phyloP scores from a whole-genome alignment of 345 rosid species.

The Populus euphratica region DNA sequence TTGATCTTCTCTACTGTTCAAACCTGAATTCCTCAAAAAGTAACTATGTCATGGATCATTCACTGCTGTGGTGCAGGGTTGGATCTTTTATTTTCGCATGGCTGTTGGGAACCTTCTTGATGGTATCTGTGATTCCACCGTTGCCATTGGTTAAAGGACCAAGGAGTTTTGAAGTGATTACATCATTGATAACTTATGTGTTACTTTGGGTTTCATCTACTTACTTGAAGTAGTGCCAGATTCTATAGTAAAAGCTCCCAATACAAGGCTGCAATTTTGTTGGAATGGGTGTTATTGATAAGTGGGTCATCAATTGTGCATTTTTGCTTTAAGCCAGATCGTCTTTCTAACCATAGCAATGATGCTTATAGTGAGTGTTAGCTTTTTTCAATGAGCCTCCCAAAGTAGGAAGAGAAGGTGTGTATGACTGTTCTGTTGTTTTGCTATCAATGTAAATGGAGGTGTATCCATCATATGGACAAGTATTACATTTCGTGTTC shows the following conservation, averaged over 20 bases:
- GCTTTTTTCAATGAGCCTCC: not conserved
- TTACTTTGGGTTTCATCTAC: constrained; percentile 84
- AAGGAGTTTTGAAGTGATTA: constrained; percentile 78
- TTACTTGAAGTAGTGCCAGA: constrained; percentile 52
- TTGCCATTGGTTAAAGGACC: constrained; percentile 57
- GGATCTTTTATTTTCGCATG: constrained; percentile 81
- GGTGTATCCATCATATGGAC: not conserved
- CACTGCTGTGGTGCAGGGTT: constrained; percentile 47
- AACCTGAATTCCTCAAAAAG: constrained; percentile 2
- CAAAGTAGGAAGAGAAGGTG: constrained; percentile 1
- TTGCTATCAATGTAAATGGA: not conserved
- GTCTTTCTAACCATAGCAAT: not conserved
- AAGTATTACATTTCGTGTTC: not conserved
- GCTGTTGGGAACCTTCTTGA: constrained; percentile 91
- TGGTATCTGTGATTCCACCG: constrained; percentile 87
- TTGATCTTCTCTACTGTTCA: constrained; percentile 1
- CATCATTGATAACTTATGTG: constrained; percentile 70
- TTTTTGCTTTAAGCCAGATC: not conserved
- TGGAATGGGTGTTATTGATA: not conserved
- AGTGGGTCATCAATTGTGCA: not conserved
- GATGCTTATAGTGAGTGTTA: not conserved
- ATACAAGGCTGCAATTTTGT: constrained; percentile 12
- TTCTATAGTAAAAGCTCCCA: not conserved
- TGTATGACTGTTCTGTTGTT: not conserved
- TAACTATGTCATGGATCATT: constrained; percentile 7